Evolutionary conservation across 2,329 filamentous ascomycete genomes (phyloP).

Genomic region (Exophiala sp.): DNA sequence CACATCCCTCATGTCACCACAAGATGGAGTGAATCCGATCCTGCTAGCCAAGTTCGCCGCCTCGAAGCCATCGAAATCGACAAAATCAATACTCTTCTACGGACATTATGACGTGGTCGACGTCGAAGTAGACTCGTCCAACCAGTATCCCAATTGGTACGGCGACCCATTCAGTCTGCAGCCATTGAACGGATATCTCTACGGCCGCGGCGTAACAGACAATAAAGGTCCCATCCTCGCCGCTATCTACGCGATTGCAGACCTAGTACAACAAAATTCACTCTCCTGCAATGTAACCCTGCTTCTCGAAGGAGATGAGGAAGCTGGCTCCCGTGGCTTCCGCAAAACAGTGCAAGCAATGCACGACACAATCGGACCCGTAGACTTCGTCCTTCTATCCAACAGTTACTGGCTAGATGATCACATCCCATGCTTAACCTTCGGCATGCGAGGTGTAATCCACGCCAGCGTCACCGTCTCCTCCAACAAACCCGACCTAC

Average conservation of each 20-base stretch:
- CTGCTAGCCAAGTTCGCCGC: conserved; percentile 82
- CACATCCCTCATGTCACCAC: conserved; percentile 84
- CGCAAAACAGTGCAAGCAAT: conserved; percentile 74
- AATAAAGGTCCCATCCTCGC: conserved; percentile 97
- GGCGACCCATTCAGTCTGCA: conserved; percentile 86
- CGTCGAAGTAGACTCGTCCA: conserved; percentile 55
- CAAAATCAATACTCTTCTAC: conserved; percentile 91
- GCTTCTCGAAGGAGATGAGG: conserved; percentile 93
- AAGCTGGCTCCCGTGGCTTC: conserved; percentile 89
- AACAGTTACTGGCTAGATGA: conserved; percentile 99
- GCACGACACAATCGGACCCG: conserved; percentile 78
- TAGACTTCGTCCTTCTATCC: conserved; percentile 91
- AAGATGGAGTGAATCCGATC: conserved; percentile 80
- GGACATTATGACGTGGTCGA: conserved; percentile 97
- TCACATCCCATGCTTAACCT: conserved; percentile 90
- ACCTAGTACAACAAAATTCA: conserved; percentile 77
- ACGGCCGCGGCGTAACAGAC: conserved; percentile 93
- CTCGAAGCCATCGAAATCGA: conserved; percentile 16
- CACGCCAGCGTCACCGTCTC: conserved; percentile 88
- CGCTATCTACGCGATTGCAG: conserved; percentile 87
- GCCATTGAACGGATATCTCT: conserved; percentile 86
- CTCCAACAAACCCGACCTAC: conserved; percentile 80
- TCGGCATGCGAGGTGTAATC: conserved; percentile 87
- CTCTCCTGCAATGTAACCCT: conserved; percentile 88
- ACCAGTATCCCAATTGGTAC: conserved; percentile 60